Base-by-base conservation (phyloP, 345 rosid species). In the Fremontodendron californicum region DNA sequence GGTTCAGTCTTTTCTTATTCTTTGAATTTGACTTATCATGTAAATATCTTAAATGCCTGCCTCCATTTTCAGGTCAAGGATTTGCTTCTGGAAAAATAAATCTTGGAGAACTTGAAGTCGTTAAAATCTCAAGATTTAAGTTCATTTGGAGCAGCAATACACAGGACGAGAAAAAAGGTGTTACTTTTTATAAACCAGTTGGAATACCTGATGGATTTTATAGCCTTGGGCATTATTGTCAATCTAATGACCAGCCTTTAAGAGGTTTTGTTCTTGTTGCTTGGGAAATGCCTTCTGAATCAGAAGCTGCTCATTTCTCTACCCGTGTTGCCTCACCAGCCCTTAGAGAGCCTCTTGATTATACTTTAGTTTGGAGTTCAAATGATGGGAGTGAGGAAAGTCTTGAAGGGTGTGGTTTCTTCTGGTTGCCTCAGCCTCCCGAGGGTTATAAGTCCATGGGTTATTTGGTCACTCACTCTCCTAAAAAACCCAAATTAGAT, bases 381-480 rank as follows among this genome's bases (percentile, higher is more conserved):
- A 82, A 85, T 70, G 90, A 85, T n/a, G 87, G 86, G 21, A 78
- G 79, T 2, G 84, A 84, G 58, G 84, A 81, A 58, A 77, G 42
- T 43, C 71, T 55, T 43, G 76, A 60, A 46, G 86, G 80, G 10
- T 52, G 80, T 64, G 93, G 92, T 78, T 92, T 85, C 87, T 88
- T 95, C 86, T 92, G 97, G 99, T 70, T 88, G 49, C 99, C 97
- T 2, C 82, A 82, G 83, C 85, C 97, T 35, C 96, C 97, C 13
- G 82, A 89, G 73, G 96, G 92, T 46, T 92, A 91, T 61, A 89
- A 84, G 78, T 55, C 94, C 18, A 29, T 93, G 66, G 98, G 99
- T 29, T 84, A 83, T 76, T 64, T 93, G 73, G 97, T 93, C 71
- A 92, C 97, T 63, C 75, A 80, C 49, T 82, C 68, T 6, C 78